A percentile compares a stretch with the other conserved stretches of the same genome.
Conservation (phyloP, 805 yeast species). For the Grigorovia humatica region DNA sequence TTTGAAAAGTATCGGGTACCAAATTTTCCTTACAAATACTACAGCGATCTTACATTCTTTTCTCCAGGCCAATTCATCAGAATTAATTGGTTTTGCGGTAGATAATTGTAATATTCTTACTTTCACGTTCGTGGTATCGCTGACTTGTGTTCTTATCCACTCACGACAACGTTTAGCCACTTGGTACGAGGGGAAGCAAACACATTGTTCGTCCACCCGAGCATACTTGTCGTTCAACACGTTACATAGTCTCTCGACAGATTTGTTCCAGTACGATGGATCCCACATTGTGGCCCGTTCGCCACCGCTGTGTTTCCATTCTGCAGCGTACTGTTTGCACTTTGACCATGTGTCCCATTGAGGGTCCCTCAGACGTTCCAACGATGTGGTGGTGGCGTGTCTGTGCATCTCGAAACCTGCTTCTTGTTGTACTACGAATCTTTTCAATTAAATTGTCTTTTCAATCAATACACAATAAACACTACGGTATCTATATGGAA, state of each 20-base stretch:
- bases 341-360: slow-evolving; percentile 86
- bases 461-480: too few relatives aligned
- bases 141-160: slow-evolving; percentile 38
- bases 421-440: background rate
- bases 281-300: background rate
- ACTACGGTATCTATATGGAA: too few relatives aligned
- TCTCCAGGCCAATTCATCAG: slow-evolving; percentile 48
- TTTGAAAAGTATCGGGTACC: slow-evolving; percentile 57
- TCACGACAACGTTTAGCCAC: slow-evolving; percentile 81
- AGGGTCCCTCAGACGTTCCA: slow-evolving; percentile 15
- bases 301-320: background rate
- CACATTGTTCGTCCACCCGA: slow-evolving; percentile 61
- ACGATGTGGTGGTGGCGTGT: background rate
- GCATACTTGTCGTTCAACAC: slow-evolving; percentile 63
- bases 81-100: slow-evolving; percentile 54
- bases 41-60: slow-evolving; percentile 64
- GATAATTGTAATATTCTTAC: slow-evolving; percentile 64
- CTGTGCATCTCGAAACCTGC: background rate
- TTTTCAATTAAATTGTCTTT: background rate
- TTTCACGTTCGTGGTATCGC: slow-evolving; percentile 17
- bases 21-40: slow-evolving; percentile 61
- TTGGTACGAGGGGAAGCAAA: slow-evolving; percentile 67
- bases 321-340: slow-evolving; percentile 83
- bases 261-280: slow-evolving; percentile 32
- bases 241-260: slow-evolving; percentile 45